Base-by-base conservation (phyloP, 2,329 filamentous ascomycete genomes). In the Ascochyta clinopodiicola region DNA sequence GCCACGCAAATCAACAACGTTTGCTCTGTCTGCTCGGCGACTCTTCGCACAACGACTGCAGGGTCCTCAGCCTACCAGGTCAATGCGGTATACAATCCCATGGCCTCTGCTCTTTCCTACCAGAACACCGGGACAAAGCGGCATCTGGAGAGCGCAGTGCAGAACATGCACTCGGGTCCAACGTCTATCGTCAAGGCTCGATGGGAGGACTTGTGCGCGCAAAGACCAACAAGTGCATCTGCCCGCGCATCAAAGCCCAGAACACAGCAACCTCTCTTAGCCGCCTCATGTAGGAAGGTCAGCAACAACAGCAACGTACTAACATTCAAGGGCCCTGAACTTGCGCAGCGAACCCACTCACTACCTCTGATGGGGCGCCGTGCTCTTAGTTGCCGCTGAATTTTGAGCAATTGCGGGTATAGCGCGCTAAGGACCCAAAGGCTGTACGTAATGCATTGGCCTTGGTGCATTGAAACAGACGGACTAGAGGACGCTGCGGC, bases 381-480 rank as follows among this genome's bases (percentile, higher is more conserved):
- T 25, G 25, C 31, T 21, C 22, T 39, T 61, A 59, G 62, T 52
- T 53, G 60, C 63, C 60, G 62, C 51, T 57, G 56, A 40, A 52
- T 21, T 31, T 46, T 57, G 25, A 46, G 42, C 37, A 38, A 53
- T 54, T 58, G 48, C 29, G 27, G 27, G 27, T 27, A 40, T 63
- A 61, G 63, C 62, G 59, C 59, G 51, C 52, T 61, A 52, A 40
- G 47, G 47, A 43, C 44, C 42, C 54, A 44, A 56, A 36, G 37
- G 37, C 51, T 55, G 55, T 67, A 68, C 65, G 63, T 68, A 68
- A 68, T 57, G 53, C 36, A 44, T 51, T 54, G 49, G 55, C 43
- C 40, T 35, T 59, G 42, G 39, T 49, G 57, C 59, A 61, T 61
- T 56, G 43, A 61, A 56, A 50, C 25, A 44, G 52, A 31, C 53